phyloP scores from a whole-genome alignment of 768 basidiomycete species.

The Fomitopsis serialis region DNA sequence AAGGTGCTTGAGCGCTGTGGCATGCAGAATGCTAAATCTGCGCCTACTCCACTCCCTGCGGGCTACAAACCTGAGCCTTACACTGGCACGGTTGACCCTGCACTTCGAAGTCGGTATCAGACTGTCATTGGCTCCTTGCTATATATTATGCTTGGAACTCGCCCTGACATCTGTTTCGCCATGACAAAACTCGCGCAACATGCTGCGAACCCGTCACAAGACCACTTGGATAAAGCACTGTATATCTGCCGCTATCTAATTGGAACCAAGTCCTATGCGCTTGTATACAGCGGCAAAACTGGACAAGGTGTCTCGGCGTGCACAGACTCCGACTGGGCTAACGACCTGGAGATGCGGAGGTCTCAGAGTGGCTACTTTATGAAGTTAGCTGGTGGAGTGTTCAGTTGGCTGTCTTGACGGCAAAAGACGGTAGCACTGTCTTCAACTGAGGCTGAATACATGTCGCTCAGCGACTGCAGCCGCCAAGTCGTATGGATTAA shows the following conservation, averaged over 20 bases:
- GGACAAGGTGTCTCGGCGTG: not conserved
- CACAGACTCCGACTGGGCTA: constrained; percentile 6
- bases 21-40: constrained; percentile 11
- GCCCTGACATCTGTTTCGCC: constrained; percentile 35
- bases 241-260: constrained; percentile 1
- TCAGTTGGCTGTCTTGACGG: constrained; percentile 3
- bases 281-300: not conserved
- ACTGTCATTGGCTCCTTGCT: constrained; percentile 5
- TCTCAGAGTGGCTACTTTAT: constrained; percentile 4
- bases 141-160: constrained; percentile 20
- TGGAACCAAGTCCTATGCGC: not conserved
- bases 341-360: not conserved
- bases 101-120: not conserved
- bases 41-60: constrained; percentile 4
- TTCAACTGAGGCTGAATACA: constrained; percentile 3
- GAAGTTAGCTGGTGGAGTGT: not conserved
- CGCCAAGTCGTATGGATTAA: constrained; percentile 3
- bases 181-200: constrained; percentile 29
- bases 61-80: constrained; percentile 5
- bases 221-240: not conserved
- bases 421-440: constrained; percentile 4
- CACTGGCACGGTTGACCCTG: not conserved
- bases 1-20: not conserved
- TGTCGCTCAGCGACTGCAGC: not conserved
- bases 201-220: constrained; percentile 22